Conservation (phyloP, 495 filamentous ascomycete species). For the Friedmanniomyces endolithicus region DNA sequence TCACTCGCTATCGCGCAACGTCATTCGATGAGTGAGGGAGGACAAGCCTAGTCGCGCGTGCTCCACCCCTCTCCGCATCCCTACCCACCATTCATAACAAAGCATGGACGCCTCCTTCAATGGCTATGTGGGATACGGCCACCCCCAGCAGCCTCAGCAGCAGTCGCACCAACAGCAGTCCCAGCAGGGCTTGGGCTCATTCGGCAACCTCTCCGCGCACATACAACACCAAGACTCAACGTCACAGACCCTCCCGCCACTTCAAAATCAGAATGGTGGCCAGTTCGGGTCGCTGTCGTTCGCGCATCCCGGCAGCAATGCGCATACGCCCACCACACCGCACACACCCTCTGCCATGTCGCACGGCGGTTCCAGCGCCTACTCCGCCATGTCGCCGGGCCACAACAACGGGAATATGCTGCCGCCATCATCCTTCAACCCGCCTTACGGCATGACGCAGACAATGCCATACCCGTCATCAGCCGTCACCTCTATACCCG, state of each 20-base stretch:
- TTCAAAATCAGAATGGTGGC: slow-evolving; percentile 22
- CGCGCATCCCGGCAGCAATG: slow-evolving; percentile 18
- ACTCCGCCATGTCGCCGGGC: slow-evolving; percentile 13
- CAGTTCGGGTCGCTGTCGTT: slow-evolving; percentile 15
- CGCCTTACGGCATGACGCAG: slow-evolving; percentile 14
- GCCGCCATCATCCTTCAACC: slow-evolving; percentile 14
- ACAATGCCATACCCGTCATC: slow-evolving; percentile 16
- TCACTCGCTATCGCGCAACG: slow-evolving; percentile 1
- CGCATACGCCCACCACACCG: slow-evolving; percentile 23
- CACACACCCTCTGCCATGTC: slow-evolving; percentile 19
- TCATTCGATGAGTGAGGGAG: slow-evolving; percentile 10
- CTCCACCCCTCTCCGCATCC: slow-evolving; percentile 10
- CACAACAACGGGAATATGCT: slow-evolving; percentile 14
- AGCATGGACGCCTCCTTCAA: slow-evolving; percentile 18
- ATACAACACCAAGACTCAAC: slow-evolving; percentile 8
- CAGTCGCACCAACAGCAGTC: slow-evolving; percentile 4
- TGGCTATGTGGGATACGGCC: slow-evolving; percentile 5
- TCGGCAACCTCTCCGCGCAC: slow-evolving; percentile 11
- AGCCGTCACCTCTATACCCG: slow-evolving; percentile 12
- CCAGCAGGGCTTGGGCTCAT: slow-evolving; percentile 11
- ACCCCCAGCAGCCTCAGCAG: not conserved
- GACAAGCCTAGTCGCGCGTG: not conserved
- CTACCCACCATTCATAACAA: not conserved
- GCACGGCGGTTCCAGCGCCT: slow-evolving; percentile 8
- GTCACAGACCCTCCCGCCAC: slow-evolving; percentile 16